A percentile compares a stretch with the other conserved stretches of the same genome.
These are phyloP conservation scores for Spirogloea muscicola DNA, from an alignment of 139 green algal species.

Conservation along the genomic window DNA sequence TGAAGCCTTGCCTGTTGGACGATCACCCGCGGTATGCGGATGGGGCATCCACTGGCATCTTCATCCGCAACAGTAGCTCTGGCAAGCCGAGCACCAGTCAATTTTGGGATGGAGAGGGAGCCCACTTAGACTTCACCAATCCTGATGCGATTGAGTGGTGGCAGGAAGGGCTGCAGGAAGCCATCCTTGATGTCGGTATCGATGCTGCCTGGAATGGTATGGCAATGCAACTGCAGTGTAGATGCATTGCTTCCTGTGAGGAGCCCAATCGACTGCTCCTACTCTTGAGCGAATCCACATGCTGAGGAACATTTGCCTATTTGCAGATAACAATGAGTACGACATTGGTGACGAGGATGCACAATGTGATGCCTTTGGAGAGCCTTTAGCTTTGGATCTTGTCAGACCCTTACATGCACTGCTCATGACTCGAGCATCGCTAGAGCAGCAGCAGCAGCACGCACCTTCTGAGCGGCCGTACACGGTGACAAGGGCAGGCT, in stretches of 20 bases:
- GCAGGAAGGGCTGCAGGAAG: constrained; percentile 12
- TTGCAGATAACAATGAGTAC: constrained; percentile 43
- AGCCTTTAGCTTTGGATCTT: constrained; percentile 1
- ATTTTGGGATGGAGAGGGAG: constrained; percentile 41
- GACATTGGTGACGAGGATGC: constrained; percentile 32
- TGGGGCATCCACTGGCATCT: neutral
- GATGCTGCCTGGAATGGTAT: constrained; percentile 30
- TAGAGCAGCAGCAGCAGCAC: constrained; percentile 25
- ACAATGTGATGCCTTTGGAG: neutral
- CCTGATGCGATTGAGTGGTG: constrained; percentile 25
- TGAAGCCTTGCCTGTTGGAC: constrained; percentile 32
- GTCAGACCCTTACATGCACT: constrained; percentile 13
- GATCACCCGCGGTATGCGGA: constrained; percentile 27
- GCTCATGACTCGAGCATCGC: constrained; percentile 36
- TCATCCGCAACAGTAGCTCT: neutral
- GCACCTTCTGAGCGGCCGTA: constrained; percentile 13
- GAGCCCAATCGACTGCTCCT: neutral
- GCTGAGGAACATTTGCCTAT: too few relatives aligned
- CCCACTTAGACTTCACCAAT: constrained; percentile 38
- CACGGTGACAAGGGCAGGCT: constrained; percentile 20
- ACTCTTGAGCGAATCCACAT: neutral
- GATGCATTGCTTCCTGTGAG: neutral
- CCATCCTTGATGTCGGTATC: constrained; percentile 26
- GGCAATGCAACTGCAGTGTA: too few relatives aligned
- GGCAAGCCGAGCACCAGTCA: constrained; percentile 23